phyloP scores from a whole-genome alignment of 306 rosid species.

The Fagus crenata region DNA sequence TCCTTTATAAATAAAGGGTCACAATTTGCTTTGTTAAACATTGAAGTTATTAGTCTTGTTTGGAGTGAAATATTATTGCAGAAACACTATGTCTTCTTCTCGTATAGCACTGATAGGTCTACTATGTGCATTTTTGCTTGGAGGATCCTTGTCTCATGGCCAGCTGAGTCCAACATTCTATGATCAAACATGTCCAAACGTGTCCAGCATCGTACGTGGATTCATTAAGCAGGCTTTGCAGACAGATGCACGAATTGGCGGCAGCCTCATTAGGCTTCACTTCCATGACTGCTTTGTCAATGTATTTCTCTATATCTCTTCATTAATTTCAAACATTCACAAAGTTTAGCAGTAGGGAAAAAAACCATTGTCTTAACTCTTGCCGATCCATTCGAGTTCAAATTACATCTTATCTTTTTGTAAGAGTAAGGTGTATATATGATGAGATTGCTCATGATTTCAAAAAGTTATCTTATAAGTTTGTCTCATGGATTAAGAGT shows the following conservation, averaged over 20 bases:
- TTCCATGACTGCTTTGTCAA: constrained; percentile 65
- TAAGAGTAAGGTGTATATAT: no score
- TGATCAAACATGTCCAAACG: constrained; percentile 25
- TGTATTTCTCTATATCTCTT: constrained; percentile 13
- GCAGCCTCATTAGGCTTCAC: constrained; percentile 53
- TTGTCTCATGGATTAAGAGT: no score
- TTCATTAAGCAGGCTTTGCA: constrained; percentile 17
- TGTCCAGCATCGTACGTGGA: background rate
- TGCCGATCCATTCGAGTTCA: no score
- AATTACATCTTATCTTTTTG: no score
- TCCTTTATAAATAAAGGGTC: background rate
- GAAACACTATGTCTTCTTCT: background rate
- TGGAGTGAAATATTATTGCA: background rate
- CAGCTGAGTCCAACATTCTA: constrained; percentile 35
- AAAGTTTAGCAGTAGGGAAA: background rate
- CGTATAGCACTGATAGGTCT: background rate
- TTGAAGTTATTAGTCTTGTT: background rate
- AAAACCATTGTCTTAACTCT: no score
- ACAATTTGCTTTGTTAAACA: background rate
- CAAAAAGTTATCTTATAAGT: no score
- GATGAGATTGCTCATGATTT: no score
- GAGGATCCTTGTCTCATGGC: constrained; percentile 25
- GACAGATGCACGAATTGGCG: constrained; percentile 40
- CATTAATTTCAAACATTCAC: background rate
- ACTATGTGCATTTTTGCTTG: constrained; percentile 24